These are phyloP conservation scores for Platismatia glauca DNA, from an alignment of 495 filamentous ascomycete genomes.

Conservation along the genomic window DNA sequence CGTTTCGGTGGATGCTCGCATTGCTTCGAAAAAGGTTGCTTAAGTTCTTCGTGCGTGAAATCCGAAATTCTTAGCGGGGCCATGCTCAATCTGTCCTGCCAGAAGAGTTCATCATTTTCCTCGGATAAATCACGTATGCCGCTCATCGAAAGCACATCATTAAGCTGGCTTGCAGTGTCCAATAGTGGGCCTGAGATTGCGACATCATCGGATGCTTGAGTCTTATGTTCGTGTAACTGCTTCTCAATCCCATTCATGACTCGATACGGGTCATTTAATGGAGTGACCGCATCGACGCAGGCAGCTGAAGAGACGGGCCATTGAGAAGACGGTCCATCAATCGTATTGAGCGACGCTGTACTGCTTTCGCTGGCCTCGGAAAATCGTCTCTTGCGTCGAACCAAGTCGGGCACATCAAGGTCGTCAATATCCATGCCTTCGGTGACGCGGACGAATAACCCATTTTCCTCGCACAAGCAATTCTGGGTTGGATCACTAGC, in stretches of 20 bases:
- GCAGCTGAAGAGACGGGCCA: no score
- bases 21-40: constrained; percentile 15
- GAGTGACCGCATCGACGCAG: neutral
- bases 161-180: neutral
- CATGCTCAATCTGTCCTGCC: neutral
- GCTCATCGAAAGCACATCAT: neutral
- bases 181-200: neutral
- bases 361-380: constrained; percentile 9
- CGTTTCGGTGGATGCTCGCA: constrained; percentile 17
- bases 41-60: constrained; percentile 9
- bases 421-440: constrained; percentile 22
- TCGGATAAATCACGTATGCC: neutral
- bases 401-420: constrained; percentile 20
- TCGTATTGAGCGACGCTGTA: neutral
- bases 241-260: neutral
- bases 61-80: neutral
- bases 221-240: neutral
- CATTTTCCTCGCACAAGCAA: constrained; percentile 21
- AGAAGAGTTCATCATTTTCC: neutral
- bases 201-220: neutral
- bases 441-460: constrained; percentile 18
- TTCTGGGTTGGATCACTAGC: constrained; percentile 20
- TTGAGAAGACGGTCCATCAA: neutral
- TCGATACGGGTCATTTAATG: neutral
- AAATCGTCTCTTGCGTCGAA: constrained; percentile 1